Conservation (phyloP, 345 rosid genomes). For the Lumnitzera littorea region DNA sequence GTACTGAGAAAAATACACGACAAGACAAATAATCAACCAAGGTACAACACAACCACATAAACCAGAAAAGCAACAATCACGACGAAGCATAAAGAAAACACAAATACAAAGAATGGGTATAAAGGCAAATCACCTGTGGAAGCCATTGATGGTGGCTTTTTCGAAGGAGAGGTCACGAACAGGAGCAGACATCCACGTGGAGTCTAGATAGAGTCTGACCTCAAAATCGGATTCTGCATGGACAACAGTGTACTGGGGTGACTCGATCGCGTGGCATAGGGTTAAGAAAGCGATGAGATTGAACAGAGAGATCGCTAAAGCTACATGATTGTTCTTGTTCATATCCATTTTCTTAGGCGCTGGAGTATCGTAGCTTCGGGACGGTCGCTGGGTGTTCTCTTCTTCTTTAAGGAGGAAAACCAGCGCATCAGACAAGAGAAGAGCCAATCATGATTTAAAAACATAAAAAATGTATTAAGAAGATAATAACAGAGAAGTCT, state of each 20-base stretch:
- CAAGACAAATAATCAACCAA: not conserved
- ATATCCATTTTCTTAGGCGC: too few species aligned
- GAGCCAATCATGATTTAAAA: too few species aligned
- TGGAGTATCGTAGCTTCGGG: too few species aligned
- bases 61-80: not conserved
- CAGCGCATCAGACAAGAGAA: too few species aligned
- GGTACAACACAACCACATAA: not conserved
- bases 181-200: conserved; percentile 56
- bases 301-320: conserved; percentile 4
- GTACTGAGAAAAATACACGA: not conserved
- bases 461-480: too few species aligned
- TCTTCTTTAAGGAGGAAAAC: too few species aligned
- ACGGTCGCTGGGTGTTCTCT: too few species aligned
- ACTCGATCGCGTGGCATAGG: conserved; percentile 25
- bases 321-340: too few species aligned
- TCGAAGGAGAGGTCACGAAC: conserved; percentile 44
- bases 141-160: conserved; percentile 50
- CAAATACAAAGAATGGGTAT: not conserved
- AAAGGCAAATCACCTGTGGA: conserved; percentile 37
- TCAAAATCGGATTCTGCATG: conserved; percentile 56
- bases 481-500: too few species aligned
- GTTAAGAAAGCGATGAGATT: conserved; percentile 8
- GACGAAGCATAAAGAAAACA: not conserved
- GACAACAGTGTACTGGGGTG: conserved; percentile 44
- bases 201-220: conserved; percentile 38